Base-by-base conservation (phyloP, 2,329 filamentous ascomycete species). In the Allantophomopsis cytisporea region DNA sequence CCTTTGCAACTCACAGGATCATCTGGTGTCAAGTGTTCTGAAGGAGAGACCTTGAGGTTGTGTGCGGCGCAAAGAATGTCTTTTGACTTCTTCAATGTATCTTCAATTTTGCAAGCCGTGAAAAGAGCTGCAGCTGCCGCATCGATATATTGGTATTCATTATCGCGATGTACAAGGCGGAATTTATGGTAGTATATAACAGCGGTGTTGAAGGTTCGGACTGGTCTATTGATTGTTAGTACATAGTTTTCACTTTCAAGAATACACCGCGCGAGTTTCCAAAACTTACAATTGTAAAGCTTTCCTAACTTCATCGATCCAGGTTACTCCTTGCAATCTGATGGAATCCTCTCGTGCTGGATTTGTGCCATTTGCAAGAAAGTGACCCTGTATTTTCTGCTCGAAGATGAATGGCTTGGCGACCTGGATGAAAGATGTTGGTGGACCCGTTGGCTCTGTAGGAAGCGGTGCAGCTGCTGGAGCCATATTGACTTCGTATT, bases 31-130 rank as follows among this genome's bases (percentile, higher is more conserved):
- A 80, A 57, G 58, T 82, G 60, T 60, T 86, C 70, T 59, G 83
- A 57, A 61, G 80, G 48, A 52, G 47, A 39, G 32, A 52, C 47
- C 38, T 87, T 91, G 31, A 94, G 64, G 54, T 94, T 95, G 61
- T 89, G 86, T 17, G 85, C 81, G 1, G 88, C 87, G 42, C 86
- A 93, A 13, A 96, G 68, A 44, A 98, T 93, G 46, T 98, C 91
- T 42, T 76, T 78, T 3, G 86, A 94, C 65, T 96, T 96, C 63
- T 98, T 98, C 48, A 95, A 73, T 1, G 91, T 98, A 59, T 98
- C 91, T 60, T 98, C 91, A 35, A 93, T 87, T 64, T 98, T 98
- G 68, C 89, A 96, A 2, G 88, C 88, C 2, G 88, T 83, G 54
- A 96, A 89, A 7, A 98, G 66, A 17, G 86, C 82, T 1, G 91